Base-by-base conservation (phyloP, 2,329 filamentous ascomycete genomes). In the Knufia petricola region DNA sequence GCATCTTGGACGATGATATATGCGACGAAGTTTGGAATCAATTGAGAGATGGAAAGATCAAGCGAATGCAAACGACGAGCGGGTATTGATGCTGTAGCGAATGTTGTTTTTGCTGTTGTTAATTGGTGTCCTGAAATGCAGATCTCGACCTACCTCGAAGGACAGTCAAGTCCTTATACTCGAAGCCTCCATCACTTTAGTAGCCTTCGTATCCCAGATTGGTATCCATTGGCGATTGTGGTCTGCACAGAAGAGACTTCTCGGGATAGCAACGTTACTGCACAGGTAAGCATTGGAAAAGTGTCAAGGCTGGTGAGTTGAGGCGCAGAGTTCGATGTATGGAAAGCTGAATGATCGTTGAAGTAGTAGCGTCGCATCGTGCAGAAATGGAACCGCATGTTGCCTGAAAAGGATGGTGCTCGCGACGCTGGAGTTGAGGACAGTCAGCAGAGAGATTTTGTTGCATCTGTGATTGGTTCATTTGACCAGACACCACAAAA, bases 1-100 rank as follows among this genome's bases (percentile, higher is more conserved):
- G 53, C 50, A 54, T 55, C 13, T 34, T 46, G 42, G 37, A 24
- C 28, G 30, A 46, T 46, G 36, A 30, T 12, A 36, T 23, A 15
- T 13, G 2, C 13, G 17, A 13, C n/a, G 3, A 46, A 21, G 7
- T 17, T 20, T 37, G 15, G 37, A 46, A 23, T 17, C 17, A 46
- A 19, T 34, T 24, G 31, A 26, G 21, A 21, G 21, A 24, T 26
- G 23, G 21, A 28, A 9, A 26, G 21, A 20, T 31, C 19, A 31
- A 44, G 24, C 24, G 30, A 46, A 46, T 36, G 31, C 30, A 24
- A 46, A 41, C 17, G 42, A 36, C 21, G 34, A 46, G 31, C 28
- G 19, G 37, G 24, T 31, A 19, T 21, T 7, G 42, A 20, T 46
- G 42, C 31, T 46, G 15, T 34, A 46, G 42, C 42, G 42, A 46